phyloP scores from a whole-genome alignment of 495 filamentous ascomycete species.

The Aspergillus sclerotioniger region DNA sequence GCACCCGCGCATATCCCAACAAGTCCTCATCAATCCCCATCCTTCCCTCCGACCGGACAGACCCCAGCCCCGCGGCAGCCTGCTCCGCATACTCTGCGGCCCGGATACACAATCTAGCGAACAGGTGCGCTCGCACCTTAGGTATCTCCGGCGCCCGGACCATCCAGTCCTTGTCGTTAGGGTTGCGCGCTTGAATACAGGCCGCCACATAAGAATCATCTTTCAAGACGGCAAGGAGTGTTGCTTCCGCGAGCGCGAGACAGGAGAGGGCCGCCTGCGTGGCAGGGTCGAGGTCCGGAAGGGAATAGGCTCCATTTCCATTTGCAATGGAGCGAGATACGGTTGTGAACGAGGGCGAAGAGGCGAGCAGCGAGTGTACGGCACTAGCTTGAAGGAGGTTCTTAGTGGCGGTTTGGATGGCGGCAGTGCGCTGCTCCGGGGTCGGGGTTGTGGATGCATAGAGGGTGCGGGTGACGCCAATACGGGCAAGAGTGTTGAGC shows the following conservation, averaged over 20 bases:
- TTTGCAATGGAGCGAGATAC: constrained; percentile 10
- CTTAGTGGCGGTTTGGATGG: constrained; percentile 73
- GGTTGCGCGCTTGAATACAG: constrained; percentile 72
- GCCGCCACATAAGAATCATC: constrained; percentile 87
- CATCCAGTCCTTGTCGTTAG: constrained; percentile 89
- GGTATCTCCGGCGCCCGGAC: constrained; percentile 80
- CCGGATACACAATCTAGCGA: constrained; percentile 81
- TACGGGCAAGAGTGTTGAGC: constrained; percentile 66
- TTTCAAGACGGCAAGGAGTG: constrained; percentile 82
- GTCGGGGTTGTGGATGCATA: constrained; percentile 61
- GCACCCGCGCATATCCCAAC: constrained; percentile 67
- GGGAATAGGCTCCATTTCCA: constrained; percentile 14
- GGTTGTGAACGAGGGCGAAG: constrained; percentile 26
- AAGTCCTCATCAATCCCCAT: constrained; percentile 56
- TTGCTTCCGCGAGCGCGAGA: constrained; percentile 82
- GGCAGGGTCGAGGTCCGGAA: constrained; percentile 60
- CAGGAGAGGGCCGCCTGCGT: constrained; percentile 68
- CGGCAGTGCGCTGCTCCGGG: constrained; percentile 61
- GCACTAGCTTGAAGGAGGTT: constrained; percentile 74
- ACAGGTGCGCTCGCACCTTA: constrained; percentile 82
- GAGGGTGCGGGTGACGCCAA: constrained; percentile 48
- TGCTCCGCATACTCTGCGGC: constrained; percentile 54
- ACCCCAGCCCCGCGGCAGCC: constrained; percentile 46
- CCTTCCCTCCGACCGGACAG: constrained; percentile 24
- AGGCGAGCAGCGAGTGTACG: constrained; percentile 65